A percentile compares a stretch with the other conserved stretches of the same genome.
Evolutionary conservation across 2,329 filamentous ascomycete genomes (phyloP).

Genomic region (Fusarium nanum): DNA sequence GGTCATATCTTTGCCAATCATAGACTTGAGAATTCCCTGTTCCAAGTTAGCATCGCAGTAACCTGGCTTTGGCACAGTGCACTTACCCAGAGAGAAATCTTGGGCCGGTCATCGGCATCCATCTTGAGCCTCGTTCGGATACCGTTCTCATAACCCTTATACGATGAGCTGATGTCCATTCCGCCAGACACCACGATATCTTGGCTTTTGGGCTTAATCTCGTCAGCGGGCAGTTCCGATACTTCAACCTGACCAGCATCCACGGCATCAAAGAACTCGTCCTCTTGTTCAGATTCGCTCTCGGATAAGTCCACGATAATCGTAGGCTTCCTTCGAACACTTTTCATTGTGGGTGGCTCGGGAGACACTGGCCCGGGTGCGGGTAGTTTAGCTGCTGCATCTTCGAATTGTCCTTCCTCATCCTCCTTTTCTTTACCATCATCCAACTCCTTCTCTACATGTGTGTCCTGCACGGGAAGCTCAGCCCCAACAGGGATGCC

Average conservation of each 20-base stretch:
- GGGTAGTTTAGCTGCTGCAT: constrained; percentile 29
- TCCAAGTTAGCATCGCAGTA: constrained; percentile 37
- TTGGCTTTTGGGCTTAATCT: constrained; percentile 57
- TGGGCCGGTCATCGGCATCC: constrained; percentile 91
- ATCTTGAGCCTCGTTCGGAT: constrained; percentile 83
- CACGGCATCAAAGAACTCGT: constrained; percentile 97
- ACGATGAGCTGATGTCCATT: constrained; percentile 79
- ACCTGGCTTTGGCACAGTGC: background rate
- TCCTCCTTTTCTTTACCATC: constrained; percentile 36
- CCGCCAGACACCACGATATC: constrained; percentile 56
- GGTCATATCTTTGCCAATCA: constrained; percentile 99
- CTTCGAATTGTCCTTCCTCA: constrained; percentile 40
- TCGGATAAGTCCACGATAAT: constrained; percentile 82
- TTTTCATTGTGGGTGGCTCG: constrained; percentile 44
- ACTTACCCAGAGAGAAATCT: constrained; percentile 94
- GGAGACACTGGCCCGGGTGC: constrained; percentile 6
- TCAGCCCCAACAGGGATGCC: constrained; percentile 51
- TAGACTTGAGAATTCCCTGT: constrained; percentile 95
- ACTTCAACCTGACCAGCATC: constrained; percentile 92
- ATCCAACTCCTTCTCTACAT: constrained; percentile 50
- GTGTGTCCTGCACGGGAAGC: constrained; percentile 43
- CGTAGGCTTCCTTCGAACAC: constrained; percentile 66
- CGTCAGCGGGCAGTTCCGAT: constrained; percentile 70
- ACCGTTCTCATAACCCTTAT: constrained; percentile 91
- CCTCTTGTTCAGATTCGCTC: constrained; percentile 82